Evolutionary conservation across 441 rosid genomes (phyloP).

Genomic region (Pelargonium myrrhifolium): DNA sequence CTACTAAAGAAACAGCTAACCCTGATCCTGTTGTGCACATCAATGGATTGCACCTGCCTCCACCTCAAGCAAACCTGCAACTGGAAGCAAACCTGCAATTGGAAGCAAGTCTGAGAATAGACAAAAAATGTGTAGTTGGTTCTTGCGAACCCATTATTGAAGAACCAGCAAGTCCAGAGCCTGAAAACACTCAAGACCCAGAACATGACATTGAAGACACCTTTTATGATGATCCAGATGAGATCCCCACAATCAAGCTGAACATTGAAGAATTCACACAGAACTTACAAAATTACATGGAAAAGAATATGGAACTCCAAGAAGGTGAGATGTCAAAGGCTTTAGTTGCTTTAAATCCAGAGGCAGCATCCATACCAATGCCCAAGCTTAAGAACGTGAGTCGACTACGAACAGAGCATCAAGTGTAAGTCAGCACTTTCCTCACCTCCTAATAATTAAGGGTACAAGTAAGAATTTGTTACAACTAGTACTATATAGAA

Average conservation of each 20-base stretch:
- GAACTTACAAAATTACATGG: slow-evolving; percentile 57
- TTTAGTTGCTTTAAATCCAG: slow-evolving; percentile 70
- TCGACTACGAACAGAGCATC: slow-evolving; percentile 87
- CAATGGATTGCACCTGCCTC: slow-evolving; percentile 36
- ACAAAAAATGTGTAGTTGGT: slow-evolving; percentile 19
- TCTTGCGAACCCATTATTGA: slow-evolving; percentile 62
- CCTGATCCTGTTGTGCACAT: slow-evolving; percentile 30
- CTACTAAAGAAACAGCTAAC: slow-evolving; percentile 24
- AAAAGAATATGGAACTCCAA: slow-evolving; percentile 61
- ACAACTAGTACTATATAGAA: not conserved
- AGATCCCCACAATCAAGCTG: slow-evolving; percentile 73
- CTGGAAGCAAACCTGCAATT: slow-evolving; percentile 28
- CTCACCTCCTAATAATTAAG: slow-evolving; percentile 13
- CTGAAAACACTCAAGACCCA: slow-evolving; percentile 31
- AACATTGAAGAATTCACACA: slow-evolving; percentile 52
- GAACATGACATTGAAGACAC: slow-evolving; percentile 67
- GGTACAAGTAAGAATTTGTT: not conserved
- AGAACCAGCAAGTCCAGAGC: slow-evolving; percentile 80
- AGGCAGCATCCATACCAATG: slow-evolving; percentile 66
- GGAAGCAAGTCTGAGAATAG: not conserved
- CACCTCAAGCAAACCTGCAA: slow-evolving; percentile 31
- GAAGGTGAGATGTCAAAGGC: slow-evolving; percentile 80
- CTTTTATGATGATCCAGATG: slow-evolving; percentile 59
- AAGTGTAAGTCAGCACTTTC: slow-evolving; percentile 64
- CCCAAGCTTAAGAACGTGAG: slow-evolving; percentile 73